A percentile compares a stretch with the other conserved stretches of the same genome.
phyloP scores from a whole-genome alignment of 805 yeast genomes.

The Lachancea sp. region DNA sequence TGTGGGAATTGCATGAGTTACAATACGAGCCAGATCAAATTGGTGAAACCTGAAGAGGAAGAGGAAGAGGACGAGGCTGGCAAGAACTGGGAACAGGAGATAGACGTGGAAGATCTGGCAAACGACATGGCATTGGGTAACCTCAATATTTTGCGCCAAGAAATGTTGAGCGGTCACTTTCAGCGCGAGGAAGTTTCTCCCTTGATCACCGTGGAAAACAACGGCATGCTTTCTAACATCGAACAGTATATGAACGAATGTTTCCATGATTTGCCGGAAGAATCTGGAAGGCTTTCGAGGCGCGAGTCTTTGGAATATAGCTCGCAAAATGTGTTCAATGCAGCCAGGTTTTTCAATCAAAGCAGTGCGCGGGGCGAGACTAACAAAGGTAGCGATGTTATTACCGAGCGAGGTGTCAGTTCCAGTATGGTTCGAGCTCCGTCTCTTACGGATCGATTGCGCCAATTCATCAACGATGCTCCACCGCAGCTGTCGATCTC shows the following conservation, averaged over 20 bases:
- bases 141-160: conserved; percentile 9
- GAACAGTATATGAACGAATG: conserved; percentile 19
- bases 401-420: not conserved
- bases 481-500: conserved; percentile 11
- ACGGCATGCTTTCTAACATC: conserved; percentile 16
- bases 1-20: conserved; percentile 85
- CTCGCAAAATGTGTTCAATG: conserved; percentile 17
- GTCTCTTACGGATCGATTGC: conserved; percentile 15
- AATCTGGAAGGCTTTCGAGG: not conserved
- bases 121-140: conserved; percentile 3
- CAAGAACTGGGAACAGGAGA: conserved; percentile 6
- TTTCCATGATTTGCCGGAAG: conserved; percentile 14
- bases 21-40: conserved; percentile 68
- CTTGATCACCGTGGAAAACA: conserved; percentile 15
- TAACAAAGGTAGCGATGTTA: not conserved
- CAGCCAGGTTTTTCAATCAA: conserved; percentile 14
- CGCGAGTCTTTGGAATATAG: conserved; percentile 11
- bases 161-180: conserved; percentile 19
- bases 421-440: conserved; percentile 13
- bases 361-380: not conserved
- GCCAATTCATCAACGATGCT: conserved; percentile 15
- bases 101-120: not conserved
- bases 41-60: conserved; percentile 59
- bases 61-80: not conserved
- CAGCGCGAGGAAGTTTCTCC: conserved; percentile 24